Percentiles rank a stretch among this genome's conserved stretches.
Evolutionary conservation across 192 early-diverging fungal genomes (phyloP).

Genomic region (Coemansia reversa): DNA sequence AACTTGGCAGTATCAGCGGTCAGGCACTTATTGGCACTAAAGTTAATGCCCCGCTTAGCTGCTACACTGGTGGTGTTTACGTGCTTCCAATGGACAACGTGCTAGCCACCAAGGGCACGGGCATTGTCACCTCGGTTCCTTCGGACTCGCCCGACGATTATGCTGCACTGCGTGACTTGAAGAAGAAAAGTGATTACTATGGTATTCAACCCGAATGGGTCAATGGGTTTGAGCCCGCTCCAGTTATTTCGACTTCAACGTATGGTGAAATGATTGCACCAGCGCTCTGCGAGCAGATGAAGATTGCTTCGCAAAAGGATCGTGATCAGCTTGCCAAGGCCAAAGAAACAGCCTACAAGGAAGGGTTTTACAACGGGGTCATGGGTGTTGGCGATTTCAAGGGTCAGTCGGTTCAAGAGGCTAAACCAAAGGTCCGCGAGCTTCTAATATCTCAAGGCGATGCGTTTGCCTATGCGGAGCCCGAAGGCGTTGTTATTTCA

Average conservation of each 20-base stretch:
- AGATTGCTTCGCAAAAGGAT: slow-evolving; percentile 97
- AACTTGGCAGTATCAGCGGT: slow-evolving; percentile 78
- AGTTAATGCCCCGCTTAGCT: slow-evolving; percentile 83
- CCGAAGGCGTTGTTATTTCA: slow-evolving; percentile 88
- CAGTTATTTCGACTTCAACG: slow-evolving; percentile 83
- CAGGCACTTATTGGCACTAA: slow-evolving; percentile 82
- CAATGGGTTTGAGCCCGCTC: slow-evolving; percentile 72
- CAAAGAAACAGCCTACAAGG: slow-evolving; percentile 95
- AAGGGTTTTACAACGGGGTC: slow-evolving; percentile 92
- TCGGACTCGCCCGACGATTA: slow-evolving; percentile 98
- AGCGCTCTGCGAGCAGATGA: slow-evolving; percentile 81
- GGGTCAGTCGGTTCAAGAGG: slow-evolving; percentile 87
- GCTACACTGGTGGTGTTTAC: slow-evolving; percentile 74
- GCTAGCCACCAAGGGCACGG: slow-evolving; percentile 93
- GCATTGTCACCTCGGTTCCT: slow-evolving; percentile 98
- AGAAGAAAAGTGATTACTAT: slow-evolving; percentile 93
- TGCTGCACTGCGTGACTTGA: slow-evolving; percentile 85
- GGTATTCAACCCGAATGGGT: slow-evolving; percentile 89
- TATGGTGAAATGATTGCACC: slow-evolving; percentile 87
- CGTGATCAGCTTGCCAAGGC: slow-evolving; percentile 86
- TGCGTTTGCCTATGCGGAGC: slow-evolving; percentile 92
- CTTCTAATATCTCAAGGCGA: slow-evolving; percentile 66
- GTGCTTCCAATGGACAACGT: slow-evolving; percentile 98
- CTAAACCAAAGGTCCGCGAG: slow-evolving; percentile 80
- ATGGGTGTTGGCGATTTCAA: slow-evolving; percentile 81